Base-by-base conservation (phyloP, 257 asterid species). In the Ligustrum vulgare region DNA sequence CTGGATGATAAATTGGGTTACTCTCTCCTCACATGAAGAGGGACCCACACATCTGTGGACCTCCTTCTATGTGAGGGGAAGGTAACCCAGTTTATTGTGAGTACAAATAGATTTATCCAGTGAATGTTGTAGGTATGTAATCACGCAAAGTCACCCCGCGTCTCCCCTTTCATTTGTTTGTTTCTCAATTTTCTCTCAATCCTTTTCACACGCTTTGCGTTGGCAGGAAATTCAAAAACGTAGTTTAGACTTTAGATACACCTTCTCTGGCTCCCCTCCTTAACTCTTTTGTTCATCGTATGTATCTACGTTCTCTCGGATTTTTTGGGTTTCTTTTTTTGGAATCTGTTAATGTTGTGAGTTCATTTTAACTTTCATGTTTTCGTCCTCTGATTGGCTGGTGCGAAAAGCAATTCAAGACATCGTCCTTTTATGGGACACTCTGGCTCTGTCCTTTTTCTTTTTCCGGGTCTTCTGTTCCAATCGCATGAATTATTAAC, bases 151-250 rank as follows among this genome's bases (percentile, higher is more conserved):
- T 76, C 37, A 56, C 72, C 45, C 71, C 63, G 72, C 83, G 79
- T 71, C 80, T 72, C 66, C 35, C 18, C 18, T 34, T 9, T 34
- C 45, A 4, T 11, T 37, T 22, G 12, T 22, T 32, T 12, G 4
- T 36, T 18, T 67, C n/a, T n/a, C n/a, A n/a, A n/a, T n/a, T n/a
- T n/a, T n/a, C 20, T 2, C 68, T 72, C 56, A n/a, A 60, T 22
- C 35, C 7, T 32, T 9, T 22, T 2, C 66, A 22, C 66, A 25
- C 25, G 67, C 67, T 64, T 68, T 18, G 71, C 32, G 49, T 71
- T 79, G 45, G 71, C 84, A 77, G 72, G 80, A 45, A 72, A 34
- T 84, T 83, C 72, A 76, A 76, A 74, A 70, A 76, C 76, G 70
- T 51, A 62, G 31, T 8, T 15, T 1, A 84, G 74, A 76, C 82